A percentile compares a stretch with the other conserved stretches of the same genome.
These are phyloP conservation scores for Thamnidium elegans DNA, from an alignment of 192 early-diverging fungal species.

Conservation along the genomic window DNA sequence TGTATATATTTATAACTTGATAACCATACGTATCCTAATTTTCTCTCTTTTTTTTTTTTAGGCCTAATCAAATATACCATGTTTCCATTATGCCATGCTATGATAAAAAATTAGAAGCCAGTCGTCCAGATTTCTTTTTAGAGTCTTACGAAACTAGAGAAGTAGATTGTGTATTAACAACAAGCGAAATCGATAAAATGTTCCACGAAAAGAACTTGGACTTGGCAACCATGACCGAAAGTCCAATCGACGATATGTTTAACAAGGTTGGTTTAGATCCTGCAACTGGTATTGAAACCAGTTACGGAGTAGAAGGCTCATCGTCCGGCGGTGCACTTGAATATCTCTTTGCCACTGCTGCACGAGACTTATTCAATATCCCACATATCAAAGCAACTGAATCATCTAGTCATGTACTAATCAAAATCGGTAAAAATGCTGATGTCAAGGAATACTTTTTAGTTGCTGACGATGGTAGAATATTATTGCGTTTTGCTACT, in stretches of 20 bases:
- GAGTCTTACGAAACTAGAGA: slow-evolving; percentile 83
- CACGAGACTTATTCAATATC: slow-evolving; percentile 69
- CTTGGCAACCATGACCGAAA: slow-evolving; percentile 50
- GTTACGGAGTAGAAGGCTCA: slow-evolving; percentile 66
- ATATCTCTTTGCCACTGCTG: slow-evolving; percentile 84
- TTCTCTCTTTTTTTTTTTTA: too few relatives aligned
- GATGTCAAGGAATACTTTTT: slow-evolving; percentile 77
- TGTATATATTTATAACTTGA: slow-evolving; percentile 29
- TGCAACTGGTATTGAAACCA: slow-evolving; percentile 15
- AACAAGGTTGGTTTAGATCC: slow-evolving; percentile 31
- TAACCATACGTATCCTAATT: too few relatives aligned
- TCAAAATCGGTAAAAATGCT: slow-evolving; percentile 74
- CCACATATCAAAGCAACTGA: slow-evolving; percentile 49
- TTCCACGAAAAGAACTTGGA: slow-evolving; percentile 61
- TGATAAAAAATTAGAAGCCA: slow-evolving; percentile 98
- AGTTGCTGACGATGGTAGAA: slow-evolving; percentile 42
- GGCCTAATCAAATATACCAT: slow-evolving; percentile 84
- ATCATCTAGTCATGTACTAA: slow-evolving; percentile 42
- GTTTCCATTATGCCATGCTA: slow-evolving; percentile 97
- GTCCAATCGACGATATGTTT: slow-evolving; percentile 55
- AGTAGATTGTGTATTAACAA: slow-evolving; percentile 95
- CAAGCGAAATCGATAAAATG: slow-evolving; percentile 89
- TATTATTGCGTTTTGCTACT: slow-evolving; percentile 74
- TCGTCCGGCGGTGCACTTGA: slow-evolving; percentile 91
- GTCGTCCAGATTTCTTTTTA: slow-evolving; percentile 85